A percentile compares a stretch with the other conserved stretches of the same genome.
Conservation (phyloP, 306 rosid species). For the barrel medic (Medicago truncatula) region DNA sequence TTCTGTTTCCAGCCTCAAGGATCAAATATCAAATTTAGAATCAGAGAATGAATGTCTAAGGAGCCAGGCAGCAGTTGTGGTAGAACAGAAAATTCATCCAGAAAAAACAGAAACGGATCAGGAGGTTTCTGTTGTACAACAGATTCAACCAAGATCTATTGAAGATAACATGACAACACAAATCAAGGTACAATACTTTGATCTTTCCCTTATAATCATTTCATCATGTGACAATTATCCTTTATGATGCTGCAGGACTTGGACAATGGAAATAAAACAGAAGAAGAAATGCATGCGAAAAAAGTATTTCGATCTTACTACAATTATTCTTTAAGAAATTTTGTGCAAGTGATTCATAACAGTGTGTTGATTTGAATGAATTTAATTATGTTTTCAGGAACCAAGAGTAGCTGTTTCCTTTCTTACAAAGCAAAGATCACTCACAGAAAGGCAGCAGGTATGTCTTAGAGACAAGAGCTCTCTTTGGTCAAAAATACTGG, state of each 20-base stretch:
- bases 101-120: constrained; percentile 42
- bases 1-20: constrained; percentile 64
- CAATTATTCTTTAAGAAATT: constrained; percentile 14
- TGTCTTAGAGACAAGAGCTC: constrained; percentile 24
- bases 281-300: constrained; percentile 57
- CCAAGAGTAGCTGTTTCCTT: constrained; percentile 48
- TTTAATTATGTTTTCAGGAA: constrained; percentile 58
- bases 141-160: constrained; percentile 46
- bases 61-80: constrained; percentile 47
- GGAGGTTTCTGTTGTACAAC: constrained; percentile 47
- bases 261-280: constrained; percentile 57
- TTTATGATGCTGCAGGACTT: constrained; percentile 52
- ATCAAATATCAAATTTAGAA: constrained; percentile 63
- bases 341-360: neutral
- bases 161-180: constrained; percentile 43
- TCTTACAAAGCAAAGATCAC: constrained; percentile 79
- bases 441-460: constrained; percentile 91
- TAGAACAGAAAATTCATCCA: constrained; percentile 50
- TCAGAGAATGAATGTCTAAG: constrained; percentile 71
- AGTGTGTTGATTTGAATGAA: constrained; percentile 28
- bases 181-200: constrained; percentile 54
- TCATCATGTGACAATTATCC: constrained; percentile 37
- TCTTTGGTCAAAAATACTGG: neutral
- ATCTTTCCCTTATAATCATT: constrained; percentile 21
- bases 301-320: constrained; percentile 53